Base-by-base conservation (phyloP, 1,284 basidiomycete genomes). In the Stygiomarasmius scandens region DNA sequence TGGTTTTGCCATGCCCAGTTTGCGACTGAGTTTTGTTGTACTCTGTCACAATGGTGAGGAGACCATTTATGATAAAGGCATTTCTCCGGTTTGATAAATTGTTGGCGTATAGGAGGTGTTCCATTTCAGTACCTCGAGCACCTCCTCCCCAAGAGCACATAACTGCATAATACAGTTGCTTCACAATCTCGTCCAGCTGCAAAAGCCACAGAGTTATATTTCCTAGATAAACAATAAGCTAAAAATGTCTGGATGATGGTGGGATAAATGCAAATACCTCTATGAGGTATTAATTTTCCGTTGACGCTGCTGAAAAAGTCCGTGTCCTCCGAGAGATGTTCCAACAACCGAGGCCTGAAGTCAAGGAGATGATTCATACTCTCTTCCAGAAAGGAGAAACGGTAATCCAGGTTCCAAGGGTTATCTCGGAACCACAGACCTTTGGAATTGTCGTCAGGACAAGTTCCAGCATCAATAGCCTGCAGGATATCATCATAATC, bases 31-130 rank as follows among this genome's bases (percentile, higher is more conserved):
- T 59, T 41, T 63, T 63, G 9, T 25, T 36, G 49, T 61, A 63
- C 14, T 47, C 52, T 16, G 62, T 63, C 20, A 63, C 23, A 29
- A 63, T 46, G 16, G 62, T 61, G 0, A 63, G 34, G 36, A 61
- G 25, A 22, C 58, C 58, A 34, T 63, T 61, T 38, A 63, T 56
- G 25, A 61, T 19, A 22, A 52, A 55, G 4, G 59, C 12, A 46
- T 58, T 55, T 0, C 60, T 55, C 8, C 14, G 10, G 8, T 48
- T 14, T 14, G 29, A 27, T 19, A 36, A 38, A 14, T 52, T 27
- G 24, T 61, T 61, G 2, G 54, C 38, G 27, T 49, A 60, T 0
- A 55, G 43, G 14, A 61, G 51, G 8, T 49, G 6, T 20, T 61
- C 49, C 2, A 58, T 25, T 32, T 63, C 62, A 5, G 58, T 59